These are phyloP conservation scores for Clitocybe nebularis DNA, from an alignment of 1,284 basidiomycete genomes.

Conservation along the genomic window DNA sequence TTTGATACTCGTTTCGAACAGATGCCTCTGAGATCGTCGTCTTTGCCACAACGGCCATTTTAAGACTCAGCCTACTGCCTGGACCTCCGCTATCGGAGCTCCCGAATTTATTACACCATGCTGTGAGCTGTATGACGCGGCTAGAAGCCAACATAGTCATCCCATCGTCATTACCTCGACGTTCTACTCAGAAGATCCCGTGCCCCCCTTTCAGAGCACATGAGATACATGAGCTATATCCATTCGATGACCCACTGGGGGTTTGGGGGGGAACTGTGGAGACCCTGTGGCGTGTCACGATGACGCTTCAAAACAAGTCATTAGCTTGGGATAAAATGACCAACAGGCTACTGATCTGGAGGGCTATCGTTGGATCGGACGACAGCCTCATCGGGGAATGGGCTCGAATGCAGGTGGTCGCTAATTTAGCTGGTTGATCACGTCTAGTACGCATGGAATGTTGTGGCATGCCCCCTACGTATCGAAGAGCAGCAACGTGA, in stretches of 20 bases:
- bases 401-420: constrained; percentile 23
- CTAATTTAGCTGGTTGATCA: constrained; percentile 12
- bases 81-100: constrained; percentile 25
- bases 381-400: constrained; percentile 42
- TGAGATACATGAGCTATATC: constrained; percentile 32
- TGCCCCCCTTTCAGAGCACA: constrained; percentile 36
- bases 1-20: constrained; percentile 16
- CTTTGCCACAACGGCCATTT: constrained; percentile 31
- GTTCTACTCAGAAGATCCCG: constrained; percentile 1
- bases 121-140: constrained; percentile 29
- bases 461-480: too few relatives aligned
- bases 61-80: constrained; percentile 37
- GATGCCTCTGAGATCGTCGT: constrained; percentile 25
- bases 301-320: constrained; percentile 34
- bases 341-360: constrained; percentile 52
- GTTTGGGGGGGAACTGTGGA: constrained; percentile 56
- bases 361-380: constrained; percentile 36
- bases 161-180: constrained; percentile 7
- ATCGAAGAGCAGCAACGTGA: too few relatives aligned
- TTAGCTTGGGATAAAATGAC: constrained; percentile 51
- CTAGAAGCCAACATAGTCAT: constrained; percentile 31
- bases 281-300: constrained; percentile 53
- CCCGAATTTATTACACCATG: constrained; percentile 29
- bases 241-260: constrained; percentile 21
- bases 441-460: too few relatives aligned